phyloP scores from a whole-genome alignment of 176 grass and related monocot species.

The Aegilops tauschii region DNA sequence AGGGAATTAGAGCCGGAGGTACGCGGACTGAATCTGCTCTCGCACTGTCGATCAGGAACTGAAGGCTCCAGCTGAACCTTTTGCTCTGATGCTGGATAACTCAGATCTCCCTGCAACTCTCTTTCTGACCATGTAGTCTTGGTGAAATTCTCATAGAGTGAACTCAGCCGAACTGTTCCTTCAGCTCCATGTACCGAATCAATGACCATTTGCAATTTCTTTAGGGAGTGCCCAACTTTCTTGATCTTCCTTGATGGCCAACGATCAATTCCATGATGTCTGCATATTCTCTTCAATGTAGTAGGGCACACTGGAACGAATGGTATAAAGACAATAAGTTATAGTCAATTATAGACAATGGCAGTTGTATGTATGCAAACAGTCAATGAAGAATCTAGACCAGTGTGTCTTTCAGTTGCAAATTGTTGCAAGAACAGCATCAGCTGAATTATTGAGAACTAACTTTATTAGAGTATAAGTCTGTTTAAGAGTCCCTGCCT shows the following conservation, averaged over 20 bases:
- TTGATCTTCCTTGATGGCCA: conserved; percentile 99
- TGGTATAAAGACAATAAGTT: not conserved
- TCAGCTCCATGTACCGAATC: conserved; percentile 81
- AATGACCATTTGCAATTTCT: conserved; percentile 93
- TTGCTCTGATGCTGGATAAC: conserved; percentile 44
- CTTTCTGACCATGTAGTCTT: conserved; percentile 76
- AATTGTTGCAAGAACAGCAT: not conserved
- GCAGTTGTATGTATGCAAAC: conserved; percentile 1
- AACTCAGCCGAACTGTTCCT: conserved; percentile 73
- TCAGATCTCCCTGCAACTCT: conserved; percentile 28
- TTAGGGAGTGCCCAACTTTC: conserved; percentile 89
- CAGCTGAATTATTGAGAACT: not conserved
- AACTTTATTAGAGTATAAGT: not conserved
- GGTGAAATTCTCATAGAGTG: conserved; percentile 84
- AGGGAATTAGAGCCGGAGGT: conserved; percentile 72
- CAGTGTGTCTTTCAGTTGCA: not conserved
- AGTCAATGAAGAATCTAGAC: not conserved
- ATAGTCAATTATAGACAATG: not conserved
- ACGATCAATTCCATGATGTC: conserved; percentile 86
- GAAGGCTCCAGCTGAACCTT: conserved; percentile 46
- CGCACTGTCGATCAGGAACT: conserved; percentile 25
- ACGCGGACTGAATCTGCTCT: conserved; percentile 48
- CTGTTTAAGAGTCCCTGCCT: not conserved
- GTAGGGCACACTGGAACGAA: conserved; percentile 91
- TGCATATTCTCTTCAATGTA: conserved; percentile 96